Conservation (phyloP, 768 basidiomycete species). For the Boletus patriciae region DNA sequence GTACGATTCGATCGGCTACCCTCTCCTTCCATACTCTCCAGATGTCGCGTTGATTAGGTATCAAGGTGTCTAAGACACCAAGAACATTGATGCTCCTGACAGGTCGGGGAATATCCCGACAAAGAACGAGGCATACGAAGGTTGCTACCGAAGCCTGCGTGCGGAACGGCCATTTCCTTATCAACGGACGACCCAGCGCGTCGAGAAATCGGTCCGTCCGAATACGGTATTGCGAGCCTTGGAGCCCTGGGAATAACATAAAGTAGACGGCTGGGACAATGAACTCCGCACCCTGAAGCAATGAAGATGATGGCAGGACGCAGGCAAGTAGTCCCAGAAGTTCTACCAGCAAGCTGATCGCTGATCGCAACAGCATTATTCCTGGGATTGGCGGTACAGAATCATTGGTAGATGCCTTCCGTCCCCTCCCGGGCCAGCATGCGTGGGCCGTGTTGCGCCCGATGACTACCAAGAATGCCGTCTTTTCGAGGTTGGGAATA, state of each 20-base stretch:
- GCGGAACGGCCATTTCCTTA: conserved; percentile 16
- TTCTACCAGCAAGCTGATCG: conserved; percentile 9
- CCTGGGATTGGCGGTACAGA: neutral
- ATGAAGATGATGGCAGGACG: conserved; percentile 5
- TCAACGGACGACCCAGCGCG: conserved; percentile 7
- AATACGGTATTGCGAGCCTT: conserved; percentile 15
- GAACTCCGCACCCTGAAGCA: conserved; percentile 13
- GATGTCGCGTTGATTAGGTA: conserved; percentile 17
- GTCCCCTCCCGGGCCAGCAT: conserved; percentile 18
- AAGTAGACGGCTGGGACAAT: neutral
- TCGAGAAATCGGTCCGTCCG: conserved; percentile 12
- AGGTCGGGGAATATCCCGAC: conserved; percentile 10
- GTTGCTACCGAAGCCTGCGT: conserved; percentile 20
- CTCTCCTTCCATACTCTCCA: conserved; percentile 18
- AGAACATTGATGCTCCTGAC: conserved; percentile 9
- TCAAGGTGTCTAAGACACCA: conserved; percentile 14
- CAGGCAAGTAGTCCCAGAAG: conserved; percentile 10
- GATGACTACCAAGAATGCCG: neutral
- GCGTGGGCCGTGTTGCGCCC: conserved; percentile 8
- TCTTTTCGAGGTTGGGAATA: conserved; percentile 9
- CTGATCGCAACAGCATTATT: conserved; percentile 8
- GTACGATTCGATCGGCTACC: conserved; percentile 17
- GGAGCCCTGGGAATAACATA: neutral
- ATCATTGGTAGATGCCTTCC: conserved; percentile 8
- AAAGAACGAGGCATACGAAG: conserved; percentile 18